These are phyloP conservation scores for Setaria italica DNA, from an alignment of 202 grass and related monocot genomes.

Conservation along the genomic window DNA sequence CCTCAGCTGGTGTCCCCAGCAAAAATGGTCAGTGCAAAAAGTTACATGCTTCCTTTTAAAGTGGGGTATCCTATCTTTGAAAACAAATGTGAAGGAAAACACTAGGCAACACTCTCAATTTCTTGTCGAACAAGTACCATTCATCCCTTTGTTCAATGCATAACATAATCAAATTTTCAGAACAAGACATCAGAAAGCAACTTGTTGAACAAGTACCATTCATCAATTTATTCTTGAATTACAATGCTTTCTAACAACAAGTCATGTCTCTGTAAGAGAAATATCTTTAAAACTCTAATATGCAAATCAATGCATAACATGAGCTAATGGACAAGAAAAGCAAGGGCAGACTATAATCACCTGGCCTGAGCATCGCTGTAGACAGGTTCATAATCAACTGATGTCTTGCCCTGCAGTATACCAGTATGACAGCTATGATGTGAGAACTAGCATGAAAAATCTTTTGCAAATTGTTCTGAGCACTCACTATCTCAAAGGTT, in stretches of 20 bases:
- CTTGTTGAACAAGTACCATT: constrained; percentile 7
- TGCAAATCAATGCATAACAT: neutral
- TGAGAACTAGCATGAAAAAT: constrained; percentile 34
- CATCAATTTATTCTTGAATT: constrained; percentile 19
- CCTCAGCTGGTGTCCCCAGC: neutral
- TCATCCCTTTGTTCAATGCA: neutral
- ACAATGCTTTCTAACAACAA: constrained; percentile 1
- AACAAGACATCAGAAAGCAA: neutral
- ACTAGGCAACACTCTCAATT: neutral
- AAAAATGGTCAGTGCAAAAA: neutral
- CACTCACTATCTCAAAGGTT: constrained; percentile 18
- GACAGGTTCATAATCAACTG: constrained; percentile 70
- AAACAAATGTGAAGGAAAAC: neutral
- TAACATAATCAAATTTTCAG: constrained; percentile 5
- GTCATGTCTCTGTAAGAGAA: neutral
- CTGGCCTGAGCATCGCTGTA: constrained; percentile 88
- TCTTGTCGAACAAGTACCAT: neutral
- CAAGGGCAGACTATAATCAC: constrained; percentile 54
- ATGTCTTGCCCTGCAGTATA: constrained; percentile 75
- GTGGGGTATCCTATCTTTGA: neutral
- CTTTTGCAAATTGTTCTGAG: constrained; percentile 2
- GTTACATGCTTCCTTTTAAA: neutral
- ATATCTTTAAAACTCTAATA: constrained; percentile 21
- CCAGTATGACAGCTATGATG: constrained; percentile 28
- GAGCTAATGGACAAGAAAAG: constrained; percentile 15